Percentiles rank a stretch among this genome's conserved stretches.
Evolutionary conservation across 1,284 basidiomycete species (phyloP).

Genomic region (Anthracocystis setariae): DNA sequence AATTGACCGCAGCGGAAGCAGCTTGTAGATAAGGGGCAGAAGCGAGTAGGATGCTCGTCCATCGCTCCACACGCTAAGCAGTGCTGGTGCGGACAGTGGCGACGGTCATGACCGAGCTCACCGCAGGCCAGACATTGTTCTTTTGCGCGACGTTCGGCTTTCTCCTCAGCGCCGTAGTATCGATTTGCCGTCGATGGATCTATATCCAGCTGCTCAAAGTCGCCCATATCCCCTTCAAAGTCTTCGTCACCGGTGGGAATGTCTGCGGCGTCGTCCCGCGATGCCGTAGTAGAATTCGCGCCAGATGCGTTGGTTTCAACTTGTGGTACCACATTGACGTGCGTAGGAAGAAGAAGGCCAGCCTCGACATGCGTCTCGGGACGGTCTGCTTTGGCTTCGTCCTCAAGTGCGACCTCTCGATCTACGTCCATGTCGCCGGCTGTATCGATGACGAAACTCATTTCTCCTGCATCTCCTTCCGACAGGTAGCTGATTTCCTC

Average conservation of each 20-base stretch:
- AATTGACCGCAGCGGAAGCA: constrained; percentile 87
- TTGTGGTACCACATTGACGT: constrained; percentile 30
- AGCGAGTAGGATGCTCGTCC: constrained; percentile 82
- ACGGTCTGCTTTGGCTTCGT: constrained; percentile 18
- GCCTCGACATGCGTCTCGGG: constrained; percentile 29
- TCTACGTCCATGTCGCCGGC: constrained; percentile 45
- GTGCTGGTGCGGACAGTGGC: constrained; percentile 70
- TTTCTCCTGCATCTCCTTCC: constrained; percentile 23
- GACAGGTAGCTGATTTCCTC: constrained; percentile 7
- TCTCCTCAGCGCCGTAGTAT: constrained; percentile 57
- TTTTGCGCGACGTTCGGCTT: constrained; percentile 40
- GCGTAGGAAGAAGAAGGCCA: constrained; percentile 32
- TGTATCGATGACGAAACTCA: constrained; percentile 45
- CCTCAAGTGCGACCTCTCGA: constrained; percentile 28
- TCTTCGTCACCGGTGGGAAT: constrained; percentile 7
- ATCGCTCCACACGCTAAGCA: constrained; percentile 87
- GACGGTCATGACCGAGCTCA: constrained; percentile 55
- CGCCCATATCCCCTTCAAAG: constrained; percentile 43
- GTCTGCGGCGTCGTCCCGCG: background rate
- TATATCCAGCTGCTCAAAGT: constrained; percentile 53
- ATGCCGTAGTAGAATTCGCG: background rate
- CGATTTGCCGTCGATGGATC: constrained; percentile 42
- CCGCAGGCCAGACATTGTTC: constrained; percentile 55
- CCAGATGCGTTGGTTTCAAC: background rate
- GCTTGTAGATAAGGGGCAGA: constrained; percentile 82